Base-by-base conservation (phyloP, 768 basidiomycete genomes). In the Podaxis mareebaensis region DNA sequence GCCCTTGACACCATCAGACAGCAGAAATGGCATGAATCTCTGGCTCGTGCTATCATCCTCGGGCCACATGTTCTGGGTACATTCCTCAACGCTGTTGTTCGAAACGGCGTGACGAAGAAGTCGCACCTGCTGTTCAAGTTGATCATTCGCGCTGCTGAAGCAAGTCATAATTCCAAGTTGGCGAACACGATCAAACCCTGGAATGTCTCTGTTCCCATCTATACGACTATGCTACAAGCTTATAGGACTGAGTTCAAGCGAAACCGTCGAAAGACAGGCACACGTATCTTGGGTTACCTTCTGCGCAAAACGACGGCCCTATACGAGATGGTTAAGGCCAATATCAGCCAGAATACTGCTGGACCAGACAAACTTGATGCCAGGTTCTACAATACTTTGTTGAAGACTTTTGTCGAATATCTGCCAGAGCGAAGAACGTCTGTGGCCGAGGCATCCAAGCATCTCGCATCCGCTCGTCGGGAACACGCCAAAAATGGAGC, bases 191-290 rank as follows among this genome's bases (percentile, higher is more conserved):
- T 60, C 11, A 30, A 42, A 22, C 85, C 88, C 0, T 95, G 92
- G 92, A 78, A 78, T 58, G 73, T 93, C 20, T 84, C 87, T 7
- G 74, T 87, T 2, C 78, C 86, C 8, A 85, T 89, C 1, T 93
- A 91, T 70, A 93, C 90, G 1, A 75, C 83, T 54, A 91, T 93
- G 86, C 71, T 94, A 61, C 79, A 85, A 53, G 76, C 83, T 36
- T 92, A 90, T 65, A 81, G 76, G 0, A 67, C 70, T 3, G 81
- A 84, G 69, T 80, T 79, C n/a, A 72, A 69, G 71, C 65, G 73
- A 64, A 48, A 17, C 24, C 42, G 46, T 13, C 42, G 48, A n/a
- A 28, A 20, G n/a, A 53, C 22, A 13, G 58, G 46, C 4, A 24
- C n/a, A n/a, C 20, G 15, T 36, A 38, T 28, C n/a, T n/a, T 63